Percentiles rank a stretch among this genome's conserved stretches.
Conservation (phyloP, 192 early-diverging fungal genomes). For the Radiomyces spectabilis region DNA sequence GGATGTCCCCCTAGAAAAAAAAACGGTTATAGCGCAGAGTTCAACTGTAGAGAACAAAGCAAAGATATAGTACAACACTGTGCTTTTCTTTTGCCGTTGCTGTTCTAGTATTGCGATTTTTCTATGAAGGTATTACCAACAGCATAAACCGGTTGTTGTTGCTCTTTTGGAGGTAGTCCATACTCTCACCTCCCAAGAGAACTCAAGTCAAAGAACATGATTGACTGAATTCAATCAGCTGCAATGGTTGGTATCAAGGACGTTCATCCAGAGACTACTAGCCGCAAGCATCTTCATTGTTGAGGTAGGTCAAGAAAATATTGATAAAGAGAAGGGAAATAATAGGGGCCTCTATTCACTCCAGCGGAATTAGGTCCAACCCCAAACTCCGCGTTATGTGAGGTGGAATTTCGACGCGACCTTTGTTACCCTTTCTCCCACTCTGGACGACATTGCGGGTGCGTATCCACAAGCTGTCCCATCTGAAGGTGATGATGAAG, state of each 20-base stretch:
- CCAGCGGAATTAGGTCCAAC: not conserved
- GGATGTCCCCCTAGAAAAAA: too few species aligned
- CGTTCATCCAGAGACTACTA: constrained; percentile 2
- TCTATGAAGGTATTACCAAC: not conserved
- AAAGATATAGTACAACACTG: too few species aligned
- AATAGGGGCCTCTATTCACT: not conserved
- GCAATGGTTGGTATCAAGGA: constrained; percentile 3
- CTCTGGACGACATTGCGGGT: not conserved
- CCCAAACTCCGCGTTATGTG: not conserved
- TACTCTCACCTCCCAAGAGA: not conserved
- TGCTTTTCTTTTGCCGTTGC: not conserved
- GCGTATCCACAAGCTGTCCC: not conserved
- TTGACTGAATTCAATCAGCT: not conserved
- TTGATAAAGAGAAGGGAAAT: not conserved
- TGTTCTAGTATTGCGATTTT: not conserved
- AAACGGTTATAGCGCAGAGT: too few species aligned
- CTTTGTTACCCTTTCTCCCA: not conserved
- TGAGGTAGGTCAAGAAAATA: not conserved
- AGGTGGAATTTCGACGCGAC: not conserved
- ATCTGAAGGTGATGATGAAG: not conserved
- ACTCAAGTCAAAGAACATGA: constrained; percentile 3
- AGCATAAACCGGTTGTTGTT: not conserved
- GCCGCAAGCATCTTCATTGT: constrained; percentile 2
- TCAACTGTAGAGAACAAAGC: too few species aligned
- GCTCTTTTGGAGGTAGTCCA: not conserved